Conservation (phyloP, 129 eudicot species). For the Mikania micrantha region DNA sequence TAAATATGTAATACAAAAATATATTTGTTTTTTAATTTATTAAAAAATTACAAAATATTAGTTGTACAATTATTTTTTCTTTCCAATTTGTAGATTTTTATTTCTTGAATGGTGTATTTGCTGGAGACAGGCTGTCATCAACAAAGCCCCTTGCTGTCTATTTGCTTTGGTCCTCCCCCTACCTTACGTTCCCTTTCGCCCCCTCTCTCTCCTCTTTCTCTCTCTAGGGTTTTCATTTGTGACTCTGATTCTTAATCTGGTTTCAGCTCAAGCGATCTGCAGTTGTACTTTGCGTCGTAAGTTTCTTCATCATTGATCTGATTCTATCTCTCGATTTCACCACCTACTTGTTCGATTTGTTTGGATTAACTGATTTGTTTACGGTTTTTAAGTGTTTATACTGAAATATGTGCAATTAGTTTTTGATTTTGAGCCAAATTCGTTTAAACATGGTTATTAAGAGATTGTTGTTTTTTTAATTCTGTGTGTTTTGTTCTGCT, state of each 20-base stretch:
- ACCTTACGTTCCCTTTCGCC: constrained; percentile 28
- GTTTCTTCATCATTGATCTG: constrained; percentile 19
- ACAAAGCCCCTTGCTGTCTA: constrained; percentile 39
- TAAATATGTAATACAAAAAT: background rate
- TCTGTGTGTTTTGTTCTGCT: background rate
- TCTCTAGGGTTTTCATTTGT: constrained; percentile 23
- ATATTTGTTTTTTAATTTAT: background rate
- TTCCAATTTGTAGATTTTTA: constrained; percentile 14
- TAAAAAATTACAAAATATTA: background rate
- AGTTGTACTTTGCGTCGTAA: constrained; percentile 15
- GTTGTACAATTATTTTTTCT: background rate
- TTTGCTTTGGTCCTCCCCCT: constrained; percentile 22
- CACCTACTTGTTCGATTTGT: background rate
- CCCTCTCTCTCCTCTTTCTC: constrained; percentile 5
- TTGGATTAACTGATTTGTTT: background rate
- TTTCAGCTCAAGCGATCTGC: constrained; percentile 24
- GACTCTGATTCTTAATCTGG: constrained; percentile 6
- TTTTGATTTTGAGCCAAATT: background rate
- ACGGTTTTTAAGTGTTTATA: background rate
- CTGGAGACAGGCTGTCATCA: constrained; percentile 99
- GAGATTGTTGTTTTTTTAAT: constrained; percentile 1
- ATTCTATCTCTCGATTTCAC: background rate
- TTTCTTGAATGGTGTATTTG: constrained; percentile 46
- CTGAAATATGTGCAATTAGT: background rate
- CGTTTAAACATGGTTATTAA: background rate